phyloP scores from a whole-genome alignment of 768 basidiomycete genomes.

The Mycena latifolia region DNA sequence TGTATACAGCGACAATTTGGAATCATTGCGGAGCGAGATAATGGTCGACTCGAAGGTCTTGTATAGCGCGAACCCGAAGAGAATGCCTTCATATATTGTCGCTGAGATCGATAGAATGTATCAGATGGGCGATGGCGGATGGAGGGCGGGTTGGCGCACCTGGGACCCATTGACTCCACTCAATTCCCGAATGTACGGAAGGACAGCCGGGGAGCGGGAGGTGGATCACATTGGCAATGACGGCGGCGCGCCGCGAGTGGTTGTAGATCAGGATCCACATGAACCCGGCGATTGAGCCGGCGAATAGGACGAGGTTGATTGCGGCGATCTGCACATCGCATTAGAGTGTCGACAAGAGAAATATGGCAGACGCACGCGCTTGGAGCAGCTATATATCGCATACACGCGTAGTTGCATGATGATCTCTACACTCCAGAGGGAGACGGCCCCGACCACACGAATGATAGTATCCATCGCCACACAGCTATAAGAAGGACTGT shows the following conservation, averaged over 20 bases:
- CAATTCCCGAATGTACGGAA: constrained; percentile 52
- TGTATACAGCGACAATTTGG: constrained; percentile 46
- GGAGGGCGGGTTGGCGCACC: constrained; percentile 40
- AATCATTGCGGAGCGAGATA: constrained; percentile 40
- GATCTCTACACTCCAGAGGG: constrained; percentile 63
- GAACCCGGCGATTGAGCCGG: constrained; percentile 55
- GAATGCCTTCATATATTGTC: constrained; percentile 52
- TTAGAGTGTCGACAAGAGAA: background rate
- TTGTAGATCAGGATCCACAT: constrained; percentile 56
- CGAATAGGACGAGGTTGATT: constrained; percentile 54
- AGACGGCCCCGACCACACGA: constrained; percentile 57
- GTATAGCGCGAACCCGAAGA: constrained; percentile 55
- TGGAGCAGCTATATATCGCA: constrained; percentile 55
- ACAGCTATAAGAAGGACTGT: constrained; percentile 45
- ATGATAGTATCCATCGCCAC: constrained; percentile 59
- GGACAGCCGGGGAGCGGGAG: constrained; percentile 58
- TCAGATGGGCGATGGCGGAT: too few relatives aligned
- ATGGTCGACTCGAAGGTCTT: constrained; percentile 46
- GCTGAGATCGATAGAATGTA: constrained; percentile 18
- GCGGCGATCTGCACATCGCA: constrained; percentile 46
- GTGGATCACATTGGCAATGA: constrained; percentile 51
- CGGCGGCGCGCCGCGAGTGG: constrained; percentile 45
- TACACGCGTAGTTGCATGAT: constrained; percentile 59
- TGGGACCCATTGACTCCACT: constrained; percentile 61
- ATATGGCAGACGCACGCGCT: constrained; percentile 46